Conservation (phyloP, 768 basidiomycete species). For the Leucosporidium yakuticum region DNA sequence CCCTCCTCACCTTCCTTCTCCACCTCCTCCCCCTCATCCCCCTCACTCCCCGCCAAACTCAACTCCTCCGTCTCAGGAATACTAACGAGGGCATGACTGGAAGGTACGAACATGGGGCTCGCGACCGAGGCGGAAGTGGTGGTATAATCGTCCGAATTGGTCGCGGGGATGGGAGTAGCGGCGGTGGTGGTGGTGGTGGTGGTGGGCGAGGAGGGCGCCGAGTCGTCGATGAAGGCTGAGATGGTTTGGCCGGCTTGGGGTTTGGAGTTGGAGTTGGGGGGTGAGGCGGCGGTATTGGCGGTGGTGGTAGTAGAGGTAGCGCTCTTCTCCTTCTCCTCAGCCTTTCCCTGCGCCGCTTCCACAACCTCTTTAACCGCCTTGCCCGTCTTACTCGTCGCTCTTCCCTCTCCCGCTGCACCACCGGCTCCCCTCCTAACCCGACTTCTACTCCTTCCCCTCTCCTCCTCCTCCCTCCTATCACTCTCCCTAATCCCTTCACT, state of each 20-base stretch:
- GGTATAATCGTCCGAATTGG: conserved; percentile 11
- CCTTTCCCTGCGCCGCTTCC: background rate
- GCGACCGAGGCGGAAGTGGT: too few species aligned
- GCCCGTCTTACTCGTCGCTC: background rate
- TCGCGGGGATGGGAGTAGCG: background rate
- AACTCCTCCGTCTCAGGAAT: conserved; percentile 31
- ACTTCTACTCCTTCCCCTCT: conserved; percentile 23
- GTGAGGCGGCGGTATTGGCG: too few species aligned
- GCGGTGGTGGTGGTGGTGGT: too few species aligned
- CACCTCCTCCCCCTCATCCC: background rate
- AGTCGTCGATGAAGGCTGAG: conserved; percentile 13
- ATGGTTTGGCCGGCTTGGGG: conserved; percentile 6
- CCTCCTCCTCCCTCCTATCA: conserved; percentile 20
- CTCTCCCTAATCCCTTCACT: background rate
- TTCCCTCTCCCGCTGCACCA: background rate
- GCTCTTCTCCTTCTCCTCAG: background rate
- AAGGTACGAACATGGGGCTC: conserved; percentile 13
- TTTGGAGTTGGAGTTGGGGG: background rate
- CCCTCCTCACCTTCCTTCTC: background rate
- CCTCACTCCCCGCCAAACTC: background rate
- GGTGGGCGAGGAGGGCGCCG: too few species aligned
- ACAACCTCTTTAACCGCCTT: background rate
- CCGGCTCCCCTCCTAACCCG: conserved; percentile 2
- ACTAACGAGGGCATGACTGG: conserved; percentile 14
- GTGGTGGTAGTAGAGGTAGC: too few species aligned